Conservation (phyloP, 2,329 filamentous ascomycete species). For the Coniochaeta sp. region DNA sequence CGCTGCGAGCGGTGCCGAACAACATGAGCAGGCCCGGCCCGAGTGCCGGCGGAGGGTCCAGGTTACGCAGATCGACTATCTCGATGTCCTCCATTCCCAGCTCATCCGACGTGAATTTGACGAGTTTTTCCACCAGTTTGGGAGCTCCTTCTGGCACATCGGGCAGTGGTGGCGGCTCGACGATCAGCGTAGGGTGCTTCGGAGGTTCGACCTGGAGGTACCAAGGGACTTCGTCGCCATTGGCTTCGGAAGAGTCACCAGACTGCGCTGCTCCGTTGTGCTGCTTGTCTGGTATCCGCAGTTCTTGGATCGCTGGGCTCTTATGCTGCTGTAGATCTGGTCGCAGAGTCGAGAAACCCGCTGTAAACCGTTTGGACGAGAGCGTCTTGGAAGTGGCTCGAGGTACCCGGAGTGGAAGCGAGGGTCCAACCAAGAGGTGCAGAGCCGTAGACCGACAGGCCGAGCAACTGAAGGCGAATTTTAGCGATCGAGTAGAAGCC, state of each 20-base stretch:
- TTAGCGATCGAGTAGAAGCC: slow-evolving; percentile 14
- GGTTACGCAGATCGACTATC: slow-evolving; percentile 72
- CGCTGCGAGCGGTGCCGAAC: slow-evolving; percentile 81
- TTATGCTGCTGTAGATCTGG: slow-evolving; percentile 6
- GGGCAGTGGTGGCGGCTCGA: slow-evolving; percentile 37
- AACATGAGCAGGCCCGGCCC: slow-evolving; percentile 90
- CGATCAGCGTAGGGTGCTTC: slow-evolving; percentile 40
- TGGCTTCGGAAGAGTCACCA: not conserved
- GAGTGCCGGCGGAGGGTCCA: slow-evolving; percentile 81
- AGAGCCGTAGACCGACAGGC: slow-evolving; percentile 17
- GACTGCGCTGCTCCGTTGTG: not conserved
- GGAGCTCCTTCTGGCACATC: slow-evolving; percentile 62
- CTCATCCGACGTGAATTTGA: slow-evolving; percentile 75
- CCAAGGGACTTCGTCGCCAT: slow-evolving; percentile 46
- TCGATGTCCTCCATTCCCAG: slow-evolving; percentile 78
- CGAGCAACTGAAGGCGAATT: slow-evolving; percentile 16
- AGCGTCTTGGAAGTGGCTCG: slow-evolving; percentile 1
- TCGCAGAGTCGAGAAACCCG: slow-evolving; percentile 13
- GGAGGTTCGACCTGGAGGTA: slow-evolving; percentile 71
- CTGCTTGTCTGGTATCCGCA: not conserved
- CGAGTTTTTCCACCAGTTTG: slow-evolving; percentile 59
- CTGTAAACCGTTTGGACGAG: not conserved
- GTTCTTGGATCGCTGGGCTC: slow-evolving; percentile 15
- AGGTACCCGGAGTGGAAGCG: not conserved
- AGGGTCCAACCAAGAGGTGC: slow-evolving; percentile 13